phyloP scores from a whole-genome alignment of 345 rosid genomes.

The Corchorus olitorius region DNA sequence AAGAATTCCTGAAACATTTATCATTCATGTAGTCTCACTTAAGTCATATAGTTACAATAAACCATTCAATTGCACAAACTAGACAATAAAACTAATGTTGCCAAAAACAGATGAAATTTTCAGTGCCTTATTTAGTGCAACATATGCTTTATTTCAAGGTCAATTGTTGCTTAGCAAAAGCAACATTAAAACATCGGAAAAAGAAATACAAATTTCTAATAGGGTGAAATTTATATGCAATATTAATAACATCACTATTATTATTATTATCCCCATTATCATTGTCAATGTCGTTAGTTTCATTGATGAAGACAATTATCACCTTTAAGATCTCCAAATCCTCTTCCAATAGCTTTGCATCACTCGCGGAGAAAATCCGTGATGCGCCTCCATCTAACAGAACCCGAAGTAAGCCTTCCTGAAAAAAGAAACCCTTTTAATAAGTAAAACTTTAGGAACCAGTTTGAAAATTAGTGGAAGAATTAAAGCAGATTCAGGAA shows the following conservation, averaged over 20 bases:
- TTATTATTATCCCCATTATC: neutral
- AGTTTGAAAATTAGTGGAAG: neutral
- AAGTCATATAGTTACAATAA: neutral
- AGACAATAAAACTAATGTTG: neutral
- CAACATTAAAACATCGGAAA: too few relatives aligned
- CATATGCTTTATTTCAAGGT: too few relatives aligned
- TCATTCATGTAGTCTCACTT: too few relatives aligned
- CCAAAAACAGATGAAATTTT: too few relatives aligned
- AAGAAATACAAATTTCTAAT: too few relatives aligned
- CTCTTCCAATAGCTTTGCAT: constrained; percentile 82
- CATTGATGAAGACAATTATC: constrained; percentile 19
- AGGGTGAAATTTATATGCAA: neutral
- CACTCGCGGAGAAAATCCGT: constrained; percentile 65
- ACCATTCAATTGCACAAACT: neutral
- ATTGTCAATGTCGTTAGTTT: neutral
- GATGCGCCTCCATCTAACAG: constrained; percentile 82
- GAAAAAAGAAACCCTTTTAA: constrained; percentile 23
- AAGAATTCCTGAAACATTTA: constrained; percentile 90
- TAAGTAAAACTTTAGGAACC: constrained; percentile 23
- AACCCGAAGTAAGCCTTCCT: constrained; percentile 93
- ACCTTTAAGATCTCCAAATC: constrained; percentile 92
- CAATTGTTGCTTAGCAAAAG: too few relatives aligned
- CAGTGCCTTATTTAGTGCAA: too few relatives aligned
- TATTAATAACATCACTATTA: neutral
- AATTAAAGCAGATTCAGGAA: constrained; percentile 25